Evolutionary conservation across 2,329 filamentous ascomycete genomes (phyloP).

Genomic region (Epichloe festucae): DNA sequence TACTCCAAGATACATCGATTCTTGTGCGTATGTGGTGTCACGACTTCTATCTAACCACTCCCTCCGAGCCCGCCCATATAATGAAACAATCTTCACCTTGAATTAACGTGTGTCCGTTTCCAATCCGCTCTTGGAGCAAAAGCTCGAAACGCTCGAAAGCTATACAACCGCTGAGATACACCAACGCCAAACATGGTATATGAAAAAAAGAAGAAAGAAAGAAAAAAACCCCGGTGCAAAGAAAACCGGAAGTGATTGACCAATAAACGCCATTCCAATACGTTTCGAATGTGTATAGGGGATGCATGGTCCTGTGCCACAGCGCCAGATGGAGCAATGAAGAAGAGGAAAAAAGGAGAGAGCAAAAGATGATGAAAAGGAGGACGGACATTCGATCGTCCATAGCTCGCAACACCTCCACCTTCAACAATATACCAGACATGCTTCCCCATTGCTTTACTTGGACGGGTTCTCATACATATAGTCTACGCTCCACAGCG

Average conservation of each 20-base stretch:
- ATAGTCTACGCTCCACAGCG: conserved; percentile 48
- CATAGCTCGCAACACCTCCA: too few species aligned
- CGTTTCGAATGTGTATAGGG: neutral
- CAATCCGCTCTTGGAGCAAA: neutral
- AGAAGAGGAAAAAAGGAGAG: neutral
- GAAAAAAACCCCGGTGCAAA: too few species aligned
- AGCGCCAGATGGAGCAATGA: neutral
- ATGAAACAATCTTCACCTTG: neutral
- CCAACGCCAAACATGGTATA: neutral
- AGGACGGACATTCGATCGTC: neutral
- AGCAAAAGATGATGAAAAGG: neutral
- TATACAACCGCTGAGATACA: neutral
- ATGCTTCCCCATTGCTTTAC: conserved; percentile 7
- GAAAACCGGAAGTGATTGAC: too few species aligned
- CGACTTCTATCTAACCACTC: neutral
- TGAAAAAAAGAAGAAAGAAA: neutral
- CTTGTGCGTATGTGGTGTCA: neutral
- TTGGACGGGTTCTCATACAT: conserved; percentile 33
- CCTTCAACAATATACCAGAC: neutral
- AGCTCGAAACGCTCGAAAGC: neutral
- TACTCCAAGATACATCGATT: neutral
- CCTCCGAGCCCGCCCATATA: neutral
- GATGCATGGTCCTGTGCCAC: neutral
- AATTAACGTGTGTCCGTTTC: neutral
- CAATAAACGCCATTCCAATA: neutral